These are phyloP conservation scores for Paraleonurus japonicus DNA, from an alignment of 257 asterid genomes.

Conservation along the genomic window DNA sequence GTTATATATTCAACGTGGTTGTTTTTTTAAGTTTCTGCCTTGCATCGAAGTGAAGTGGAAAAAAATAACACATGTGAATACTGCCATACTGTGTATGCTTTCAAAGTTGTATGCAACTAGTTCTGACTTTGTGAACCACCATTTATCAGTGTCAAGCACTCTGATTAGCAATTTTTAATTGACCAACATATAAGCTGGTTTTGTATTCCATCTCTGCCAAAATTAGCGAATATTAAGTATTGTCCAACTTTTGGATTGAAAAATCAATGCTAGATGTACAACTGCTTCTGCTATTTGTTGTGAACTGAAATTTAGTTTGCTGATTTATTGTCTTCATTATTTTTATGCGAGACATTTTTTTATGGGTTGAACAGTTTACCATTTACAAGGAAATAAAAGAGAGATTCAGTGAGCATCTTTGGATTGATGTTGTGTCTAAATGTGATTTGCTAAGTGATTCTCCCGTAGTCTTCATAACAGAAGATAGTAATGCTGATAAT, in stretches of 20 bases:
- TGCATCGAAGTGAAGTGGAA: too few relatives aligned
- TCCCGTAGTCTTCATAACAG: slow-evolving; percentile 68
- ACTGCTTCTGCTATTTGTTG: slow-evolving; percentile 7
- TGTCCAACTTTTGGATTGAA: slow-evolving; percentile 7
- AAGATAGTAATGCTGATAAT: slow-evolving; percentile 54
- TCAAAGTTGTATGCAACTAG: neutral
- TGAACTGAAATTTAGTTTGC: slow-evolving; percentile 4
- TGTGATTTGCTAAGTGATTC: slow-evolving; percentile 71
- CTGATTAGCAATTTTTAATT: slow-evolving; percentile 1
- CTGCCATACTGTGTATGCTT: neutral
- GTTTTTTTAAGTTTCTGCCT: neutral
- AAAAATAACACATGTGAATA: too few relatives aligned
- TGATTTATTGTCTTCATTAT: slow-evolving; percentile 11
- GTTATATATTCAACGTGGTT: neutral
- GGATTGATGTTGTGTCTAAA: slow-evolving; percentile 95
- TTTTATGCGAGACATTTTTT: slow-evolving; percentile 1
- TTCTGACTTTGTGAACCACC: slow-evolving; percentile 2
- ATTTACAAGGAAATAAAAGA: slow-evolving; percentile 84
- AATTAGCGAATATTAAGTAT: too few relatives aligned
- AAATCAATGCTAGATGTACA: too few relatives aligned
- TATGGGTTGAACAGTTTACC: slow-evolving; percentile 51
- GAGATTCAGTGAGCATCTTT: slow-evolving; percentile 81
- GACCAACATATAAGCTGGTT: neutral
- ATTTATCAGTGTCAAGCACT: neutral
- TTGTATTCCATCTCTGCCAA: too few relatives aligned